These are phyloP conservation scores for Alternaria sp. DNA, from an alignment of 2,329 filamentous ascomycete genomes.

Conservation along the genomic window DNA sequence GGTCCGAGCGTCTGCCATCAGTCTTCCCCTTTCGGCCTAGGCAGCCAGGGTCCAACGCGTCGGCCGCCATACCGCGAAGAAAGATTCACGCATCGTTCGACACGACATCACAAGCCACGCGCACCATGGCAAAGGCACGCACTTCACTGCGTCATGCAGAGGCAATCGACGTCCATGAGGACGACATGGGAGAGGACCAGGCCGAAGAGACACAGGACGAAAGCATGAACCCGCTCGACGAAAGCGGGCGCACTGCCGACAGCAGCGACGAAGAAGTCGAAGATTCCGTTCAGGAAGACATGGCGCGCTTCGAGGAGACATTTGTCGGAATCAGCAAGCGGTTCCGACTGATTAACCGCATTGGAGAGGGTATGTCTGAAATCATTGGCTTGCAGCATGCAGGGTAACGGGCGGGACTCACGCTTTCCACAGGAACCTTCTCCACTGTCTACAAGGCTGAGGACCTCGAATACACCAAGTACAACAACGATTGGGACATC, in stretches of 20 bases:
- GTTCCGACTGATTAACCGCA: conserved; percentile 92
- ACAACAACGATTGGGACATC: conserved; percentile 86
- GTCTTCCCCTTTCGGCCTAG: conserved; percentile 22
- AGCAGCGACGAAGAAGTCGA: conserved; percentile 66
- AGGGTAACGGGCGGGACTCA: conserved; percentile 34
- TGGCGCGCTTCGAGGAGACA: conserved; percentile 79
- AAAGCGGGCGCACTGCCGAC: conserved; percentile 57
- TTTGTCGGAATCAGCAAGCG: conserved; percentile 84
- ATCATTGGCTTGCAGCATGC: conserved; percentile 34
- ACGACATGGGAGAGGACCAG: conserved; percentile 45
- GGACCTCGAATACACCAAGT: conserved; percentile 83
- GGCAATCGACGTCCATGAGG: conserved; percentile 34
- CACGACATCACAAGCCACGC: conserved; percentile 17
- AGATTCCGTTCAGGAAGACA: conserved; percentile 77
- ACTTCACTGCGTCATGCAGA: conserved; percentile 33
- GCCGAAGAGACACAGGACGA: conserved; percentile 54
- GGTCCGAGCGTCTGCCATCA: conserved; percentile 15
- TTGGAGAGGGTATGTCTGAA: conserved; percentile 78
- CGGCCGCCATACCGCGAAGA: conserved; percentile 11
- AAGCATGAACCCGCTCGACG: conserved; percentile 56
- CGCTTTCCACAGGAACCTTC: conserved; percentile 75
- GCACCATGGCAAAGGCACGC: conserved; percentile 42
- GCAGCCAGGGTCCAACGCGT: conserved; percentile 14
- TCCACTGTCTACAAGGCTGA: conserved; percentile 99
- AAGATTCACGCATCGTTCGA: conserved; percentile 6